Conservation (phyloP, 1,284 basidiomycete genomes). For the Cutaneotrichosporon cutaneum region DNA sequence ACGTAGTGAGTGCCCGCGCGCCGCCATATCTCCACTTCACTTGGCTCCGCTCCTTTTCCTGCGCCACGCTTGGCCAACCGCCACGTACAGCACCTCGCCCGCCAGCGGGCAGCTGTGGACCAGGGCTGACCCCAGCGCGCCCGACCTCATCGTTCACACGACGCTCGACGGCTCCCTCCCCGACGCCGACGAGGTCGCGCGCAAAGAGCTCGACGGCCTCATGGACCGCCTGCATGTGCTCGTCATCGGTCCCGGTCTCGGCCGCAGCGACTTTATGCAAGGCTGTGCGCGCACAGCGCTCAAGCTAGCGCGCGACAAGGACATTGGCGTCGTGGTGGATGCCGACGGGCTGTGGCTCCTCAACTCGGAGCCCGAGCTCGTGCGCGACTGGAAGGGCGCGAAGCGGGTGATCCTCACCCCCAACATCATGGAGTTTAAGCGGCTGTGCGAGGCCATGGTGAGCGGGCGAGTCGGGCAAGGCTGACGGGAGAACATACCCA, state of each 20-base stretch:
- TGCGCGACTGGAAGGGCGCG: constrained; percentile 61
- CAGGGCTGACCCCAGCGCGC: constrained; percentile 32
- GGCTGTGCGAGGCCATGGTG: constrained; percentile 72
- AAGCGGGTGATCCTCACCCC: constrained; percentile 67
- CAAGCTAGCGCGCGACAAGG: constrained; percentile 57
- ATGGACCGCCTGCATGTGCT: constrained; percentile 86
- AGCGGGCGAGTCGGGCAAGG: too few species aligned
- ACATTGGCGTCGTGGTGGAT: constrained; percentile 88
- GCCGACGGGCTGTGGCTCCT: constrained; percentile 66
- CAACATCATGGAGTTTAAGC: constrained; percentile 89
- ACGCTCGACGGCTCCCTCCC: constrained; percentile 59
- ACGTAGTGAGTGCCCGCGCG: constrained; percentile 67
- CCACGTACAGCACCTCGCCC: too few species aligned
- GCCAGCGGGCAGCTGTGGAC: background rate
- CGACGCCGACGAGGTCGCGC: constrained; percentile 34
- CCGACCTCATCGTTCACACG: constrained; percentile 94
- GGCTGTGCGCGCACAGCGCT: constrained; percentile 59
- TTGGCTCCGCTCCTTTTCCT: too few species aligned
- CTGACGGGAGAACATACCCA: constrained; percentile 53
- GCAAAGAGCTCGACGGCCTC: constrained; percentile 62
- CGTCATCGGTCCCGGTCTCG: constrained; percentile 88
- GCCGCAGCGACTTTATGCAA: constrained; percentile 88
- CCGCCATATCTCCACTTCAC: too few species aligned
- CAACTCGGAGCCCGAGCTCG: constrained; percentile 62
- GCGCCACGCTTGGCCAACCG: too few species aligned